A percentile compares a stretch with the other conserved stretches of the same genome.
Conservation (phyloP, 148 eudicot species). For the Polygonum aviculare region DNA sequence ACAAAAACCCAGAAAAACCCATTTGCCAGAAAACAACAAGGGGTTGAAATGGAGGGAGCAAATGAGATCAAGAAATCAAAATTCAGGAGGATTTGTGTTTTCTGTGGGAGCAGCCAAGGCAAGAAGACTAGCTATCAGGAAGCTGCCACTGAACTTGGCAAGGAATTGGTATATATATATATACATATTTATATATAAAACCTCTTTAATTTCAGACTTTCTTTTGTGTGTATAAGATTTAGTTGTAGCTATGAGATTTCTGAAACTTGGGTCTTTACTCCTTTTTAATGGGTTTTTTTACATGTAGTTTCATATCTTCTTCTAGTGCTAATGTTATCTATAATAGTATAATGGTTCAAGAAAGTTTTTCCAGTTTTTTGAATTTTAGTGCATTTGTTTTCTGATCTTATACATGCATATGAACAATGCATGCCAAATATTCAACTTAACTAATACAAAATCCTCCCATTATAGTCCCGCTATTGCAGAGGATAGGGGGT, state of each 20-base stretch:
- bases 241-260: constrained; percentile 9
- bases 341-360: not conserved
- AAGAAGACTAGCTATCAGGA: constrained; percentile 92
- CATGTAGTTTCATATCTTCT: too few species aligned
- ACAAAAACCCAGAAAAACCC: not conserved
- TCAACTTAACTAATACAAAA: too few species aligned
- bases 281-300: too few species aligned
- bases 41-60: constrained; percentile 51
- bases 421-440: not conserved
- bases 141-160: constrained; percentile 92
- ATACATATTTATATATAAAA: too few species aligned
- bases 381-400: not conserved
- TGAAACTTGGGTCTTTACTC: constrained; percentile 7
- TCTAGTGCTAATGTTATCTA: not conserved
- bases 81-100: constrained; percentile 90
- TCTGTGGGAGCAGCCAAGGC: constrained; percentile 99
- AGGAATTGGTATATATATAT: constrained; percentile 64
- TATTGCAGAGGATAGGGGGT: too few species aligned
- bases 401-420: not conserved
- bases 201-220: not conserved
- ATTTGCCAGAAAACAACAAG: not conserved
- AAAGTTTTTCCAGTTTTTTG: not conserved
- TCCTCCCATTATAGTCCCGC: too few species aligned
- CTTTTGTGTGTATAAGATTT: not conserved
- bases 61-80: constrained; percentile 49